A percentile compares a stretch with the other conserved stretches of the same genome.
phyloP scores from a whole-genome alignment of 1,284 basidiomycete genomes.

The Puccinia horiana region DNA sequence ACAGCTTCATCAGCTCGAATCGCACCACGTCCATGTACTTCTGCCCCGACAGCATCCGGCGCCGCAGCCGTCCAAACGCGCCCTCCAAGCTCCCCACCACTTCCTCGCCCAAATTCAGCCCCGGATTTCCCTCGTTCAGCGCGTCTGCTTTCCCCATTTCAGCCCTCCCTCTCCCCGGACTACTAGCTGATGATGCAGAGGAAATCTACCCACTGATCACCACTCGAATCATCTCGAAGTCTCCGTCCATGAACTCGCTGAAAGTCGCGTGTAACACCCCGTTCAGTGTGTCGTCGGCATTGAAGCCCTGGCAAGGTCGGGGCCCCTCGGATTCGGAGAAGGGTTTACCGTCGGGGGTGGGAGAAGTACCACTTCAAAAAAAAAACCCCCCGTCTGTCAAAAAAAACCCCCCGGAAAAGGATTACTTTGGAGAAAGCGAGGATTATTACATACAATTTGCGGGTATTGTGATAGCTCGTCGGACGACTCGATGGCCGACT shows the following conservation, averaged over 20 bases:
- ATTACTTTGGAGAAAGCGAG: neutral
- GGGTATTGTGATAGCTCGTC: neutral
- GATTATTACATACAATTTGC: neutral
- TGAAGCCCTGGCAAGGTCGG: neutral
- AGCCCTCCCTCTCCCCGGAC: neutral
- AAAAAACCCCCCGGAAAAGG: neutral
- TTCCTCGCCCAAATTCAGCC: constrained; percentile 55
- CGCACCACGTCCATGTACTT: constrained; percentile 55
- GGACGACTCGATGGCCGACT: neutral
- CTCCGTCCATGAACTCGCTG: constrained; percentile 58
- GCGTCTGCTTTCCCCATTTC: constrained; percentile 52
- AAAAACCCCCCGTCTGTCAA: neutral
- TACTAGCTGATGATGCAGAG: neutral
- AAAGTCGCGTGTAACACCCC: constrained; percentile 57
- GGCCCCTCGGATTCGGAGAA: neutral
- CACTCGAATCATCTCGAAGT: constrained; percentile 57
- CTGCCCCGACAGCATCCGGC: constrained; percentile 54
- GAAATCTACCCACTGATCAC: constrained; percentile 53
- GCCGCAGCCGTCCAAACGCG: constrained; percentile 54
- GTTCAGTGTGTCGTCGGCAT: constrained; percentile 56
- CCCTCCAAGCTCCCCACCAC: constrained; percentile 57
- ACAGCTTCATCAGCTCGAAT: constrained; percentile 57
- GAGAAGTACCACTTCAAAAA: neutral
- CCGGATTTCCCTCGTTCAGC: constrained; percentile 56
- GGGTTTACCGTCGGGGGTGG: neutral